These are phyloP conservation scores for Ascomycota sp. DNA, from an alignment of 2,329 filamentous ascomycete genomes.

Conservation along the genomic window DNA sequence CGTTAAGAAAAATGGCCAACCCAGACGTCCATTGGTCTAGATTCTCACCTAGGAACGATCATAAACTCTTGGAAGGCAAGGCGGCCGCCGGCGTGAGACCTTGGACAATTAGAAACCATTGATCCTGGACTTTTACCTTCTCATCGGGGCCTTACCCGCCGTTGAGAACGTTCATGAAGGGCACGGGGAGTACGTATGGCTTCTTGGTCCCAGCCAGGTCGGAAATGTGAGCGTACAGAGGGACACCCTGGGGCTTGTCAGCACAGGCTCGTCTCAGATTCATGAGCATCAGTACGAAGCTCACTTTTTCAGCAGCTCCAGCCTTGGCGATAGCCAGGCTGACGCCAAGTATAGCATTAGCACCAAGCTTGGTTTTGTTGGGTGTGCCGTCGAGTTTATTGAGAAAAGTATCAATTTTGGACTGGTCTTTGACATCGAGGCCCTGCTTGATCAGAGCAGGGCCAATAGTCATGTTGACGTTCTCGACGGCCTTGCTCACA, in stretches of 20 bases:
- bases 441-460: conserved; percentile 66
- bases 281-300: no score
- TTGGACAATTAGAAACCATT: conserved; percentile 8
- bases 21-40: background rate
- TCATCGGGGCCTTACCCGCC: conserved; percentile 28
- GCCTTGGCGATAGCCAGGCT: conserved; percentile 73
- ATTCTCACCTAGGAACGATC: conserved; percentile 60
- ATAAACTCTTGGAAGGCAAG: conserved; percentile 94
- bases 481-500: conserved; percentile 67
- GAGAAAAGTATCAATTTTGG: conserved; percentile 65
- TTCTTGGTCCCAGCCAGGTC: conserved; percentile 80
- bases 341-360: conserved; percentile 78
- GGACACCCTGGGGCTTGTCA: conserved; percentile 35
- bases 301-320: conserved; percentile 66
- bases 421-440: conserved; percentile 73
- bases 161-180: conserved; percentile 89
- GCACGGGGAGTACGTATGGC: conserved; percentile 74
- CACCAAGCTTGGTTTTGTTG: conserved; percentile 77
- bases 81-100: conserved; percentile 92
- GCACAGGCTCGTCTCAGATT: no score
- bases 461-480: conserved; percentile 66
- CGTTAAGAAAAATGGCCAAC: conserved; percentile 2
- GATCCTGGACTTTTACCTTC: background rate
- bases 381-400: conserved; percentile 66
- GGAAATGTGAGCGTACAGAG: conserved; percentile 74